Evolutionary conservation across 2,329 filamentous ascomycete species (phyloP), one percentile per base, ranked within the genome.

Genomic region (Pezicula rhizophila): DNA sequence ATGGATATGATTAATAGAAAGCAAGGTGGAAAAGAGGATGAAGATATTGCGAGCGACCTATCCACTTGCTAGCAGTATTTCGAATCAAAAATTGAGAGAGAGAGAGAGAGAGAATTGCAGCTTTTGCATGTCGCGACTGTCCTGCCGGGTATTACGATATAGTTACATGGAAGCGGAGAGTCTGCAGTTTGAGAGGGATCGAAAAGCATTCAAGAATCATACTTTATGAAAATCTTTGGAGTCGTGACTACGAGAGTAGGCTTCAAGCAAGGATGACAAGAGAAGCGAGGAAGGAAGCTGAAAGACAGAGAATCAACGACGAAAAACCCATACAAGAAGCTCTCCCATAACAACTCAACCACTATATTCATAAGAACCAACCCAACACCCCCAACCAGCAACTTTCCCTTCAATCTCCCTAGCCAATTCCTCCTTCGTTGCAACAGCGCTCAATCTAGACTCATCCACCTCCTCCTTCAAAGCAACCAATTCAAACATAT

Each of bases 301-400:
- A 38, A 20, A 4, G 28, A 31, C 35, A 38, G 35, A 15, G 14
- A 20, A 14, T 5, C 5, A 38, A 17, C n/a, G 35, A 38, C 35
- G 18, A 38, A 38, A 20, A 38, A 6, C n/a, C 12, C 14, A n/a
- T 38, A 15, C 18, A 15, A n/a, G n/a, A 38, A 10, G n/a, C n/a
- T 17, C 35, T 38, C 35, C 3, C 14, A 18, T 18, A 23, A 23
- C 23, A 23, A 23, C 4, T 23, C 23, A 23, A 23, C 23, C 23
- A 2, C 6, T 23, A 23, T 23, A 4, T 23, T 65, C 60, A 49
- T 59, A 66, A 17, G 48, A 45, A 4, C 62, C 65, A 18, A 59
- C 51, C 64, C 65, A 67, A 46, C 65, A 58, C 1, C 56, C 63
- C 63, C 61, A 65, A 2, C 58, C 63, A 7, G 62, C 47, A 4